A percentile compares a stretch with the other conserved stretches of the same genome.
These are phyloP conservation scores for Rhizopogon rudus DNA, from an alignment of 768 basidiomycete species.

Conservation along the genomic window DNA sequence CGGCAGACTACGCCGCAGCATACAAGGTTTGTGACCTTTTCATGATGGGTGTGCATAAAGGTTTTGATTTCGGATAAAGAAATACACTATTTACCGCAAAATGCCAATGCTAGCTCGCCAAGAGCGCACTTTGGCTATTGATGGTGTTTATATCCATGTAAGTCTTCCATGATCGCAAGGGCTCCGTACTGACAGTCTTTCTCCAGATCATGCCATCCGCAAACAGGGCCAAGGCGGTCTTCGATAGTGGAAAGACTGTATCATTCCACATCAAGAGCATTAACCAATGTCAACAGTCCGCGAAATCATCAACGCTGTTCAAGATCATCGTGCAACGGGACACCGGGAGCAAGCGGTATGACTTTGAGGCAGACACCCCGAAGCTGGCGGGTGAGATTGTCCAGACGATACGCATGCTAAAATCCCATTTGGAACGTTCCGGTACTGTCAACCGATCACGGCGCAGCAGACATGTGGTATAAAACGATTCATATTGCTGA, in stretches of 20 bases:
- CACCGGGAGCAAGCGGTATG: conserved; percentile 83
- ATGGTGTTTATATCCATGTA: conserved; percentile 91
- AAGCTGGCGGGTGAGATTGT: conserved; percentile 75
- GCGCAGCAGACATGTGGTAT: conserved; percentile 56
- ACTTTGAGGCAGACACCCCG: conserved; percentile 92
- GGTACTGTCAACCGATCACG: conserved; percentile 58
- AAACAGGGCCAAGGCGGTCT: conserved; percentile 73
- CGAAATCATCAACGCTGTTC: conserved; percentile 77
- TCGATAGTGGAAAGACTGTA: conserved; percentile 85
- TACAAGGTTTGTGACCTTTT: conserved; percentile 61
- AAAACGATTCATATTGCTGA: conserved; percentile 4
- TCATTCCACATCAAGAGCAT: conserved; percentile 92
- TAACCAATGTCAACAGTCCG: conserved; percentile 75
- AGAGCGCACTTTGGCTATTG: conserved; percentile 88
- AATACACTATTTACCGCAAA: conserved; percentile 90
- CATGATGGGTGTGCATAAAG: neutral
- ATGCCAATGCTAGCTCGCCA: conserved; percentile 92
- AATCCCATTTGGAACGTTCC: conserved; percentile 57
- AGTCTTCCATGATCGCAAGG: conserved; percentile 10
- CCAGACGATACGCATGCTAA: conserved; percentile 62
- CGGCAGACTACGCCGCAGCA: conserved; percentile 75
- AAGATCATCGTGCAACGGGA: conserved; percentile 82
- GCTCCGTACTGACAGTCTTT: conserved; percentile 1
- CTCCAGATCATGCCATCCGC: conserved; percentile 83
- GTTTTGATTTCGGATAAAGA: conserved; percentile 35